Percentiles rank a stretch among this genome's conserved stretches.
phyloP scores from a whole-genome alignment of 768 basidiomycete genomes.

The Psilocybe sp. region DNA sequence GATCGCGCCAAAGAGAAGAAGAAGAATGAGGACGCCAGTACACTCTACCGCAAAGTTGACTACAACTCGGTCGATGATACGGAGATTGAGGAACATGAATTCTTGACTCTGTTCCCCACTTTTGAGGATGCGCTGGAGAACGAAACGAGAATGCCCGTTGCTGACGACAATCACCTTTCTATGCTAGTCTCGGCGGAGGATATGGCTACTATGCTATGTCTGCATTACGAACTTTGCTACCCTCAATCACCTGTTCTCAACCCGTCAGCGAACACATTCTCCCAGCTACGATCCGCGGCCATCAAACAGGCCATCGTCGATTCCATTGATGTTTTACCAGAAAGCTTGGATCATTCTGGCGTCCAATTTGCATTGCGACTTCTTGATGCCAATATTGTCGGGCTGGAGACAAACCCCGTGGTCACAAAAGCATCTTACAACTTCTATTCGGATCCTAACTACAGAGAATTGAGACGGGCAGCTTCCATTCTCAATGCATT shows the following conservation, averaged over 20 bases:
- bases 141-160: constrained; percentile 2
- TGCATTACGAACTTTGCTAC: constrained; percentile 43
- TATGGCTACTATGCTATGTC: constrained; percentile 35
- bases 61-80: constrained; percentile 61
- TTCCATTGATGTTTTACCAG: constrained; percentile 28
- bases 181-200: constrained; percentile 31
- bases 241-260: neutral
- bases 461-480: constrained; percentile 65
- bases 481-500: constrained; percentile 49
- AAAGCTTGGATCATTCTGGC: constrained; percentile 49
- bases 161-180: constrained; percentile 11
- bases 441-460: constrained; percentile 82
- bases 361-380: constrained; percentile 49
- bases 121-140: constrained; percentile 59
- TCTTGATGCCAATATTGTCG: constrained; percentile 33
- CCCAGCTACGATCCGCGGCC: constrained; percentile 27
- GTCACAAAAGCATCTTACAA: constrained; percentile 41
- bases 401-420: constrained; percentile 10
- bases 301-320: constrained; percentile 31
- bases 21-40: constrained; percentile 58
- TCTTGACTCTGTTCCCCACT: constrained; percentile 80
- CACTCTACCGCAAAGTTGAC: constrained; percentile 70
- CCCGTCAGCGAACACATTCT: constrained; percentile 20
- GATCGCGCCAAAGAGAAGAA: constrained; percentile 72
- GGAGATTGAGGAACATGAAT: constrained; percentile 81